Evolutionary conservation across 1,284 basidiomycete species (phyloP).

Genomic region (Farysia itapuensis): DNA sequence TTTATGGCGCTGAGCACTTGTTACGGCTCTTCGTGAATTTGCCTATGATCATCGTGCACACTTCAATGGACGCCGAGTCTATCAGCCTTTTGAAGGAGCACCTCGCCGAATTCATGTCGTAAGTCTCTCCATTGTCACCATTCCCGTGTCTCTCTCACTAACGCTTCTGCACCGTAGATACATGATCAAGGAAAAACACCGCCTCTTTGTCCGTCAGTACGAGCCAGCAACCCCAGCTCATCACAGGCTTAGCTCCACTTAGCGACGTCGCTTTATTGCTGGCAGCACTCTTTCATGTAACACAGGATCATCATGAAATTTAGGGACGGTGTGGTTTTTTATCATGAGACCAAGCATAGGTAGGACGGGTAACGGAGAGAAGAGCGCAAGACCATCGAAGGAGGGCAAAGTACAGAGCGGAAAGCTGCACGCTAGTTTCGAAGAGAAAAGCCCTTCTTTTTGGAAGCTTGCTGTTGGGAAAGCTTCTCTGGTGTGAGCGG

Average conservation of each 20-base stretch:
- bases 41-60: conserved; percentile 78
- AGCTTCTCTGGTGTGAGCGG: conserved; percentile 80
- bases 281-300: too few species aligned
- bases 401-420: too few species aligned
- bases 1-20: conserved; percentile 94
- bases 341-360: too few species aligned
- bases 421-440: conserved; percentile 43
- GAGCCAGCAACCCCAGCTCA: conserved; percentile 72
- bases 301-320: too few species aligned
- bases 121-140: conserved; percentile 59
- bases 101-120: conserved; percentile 84
- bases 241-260: conserved; percentile 66
- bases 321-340: too few species aligned
- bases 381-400: too few species aligned
- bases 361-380: too few species aligned
- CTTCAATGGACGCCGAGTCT: conserved; percentile 86
- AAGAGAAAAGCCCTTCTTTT: conserved; percentile 54
- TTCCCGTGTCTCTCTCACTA: background rate
- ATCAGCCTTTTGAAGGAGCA: conserved; percentile 82
- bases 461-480: conserved; percentile 41
- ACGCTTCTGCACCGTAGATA: conserved; percentile 67
- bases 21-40: conserved; percentile 76
- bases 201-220: conserved; percentile 74
- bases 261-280: too few species aligned
- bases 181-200: conserved; percentile 69